Evolutionary conservation across 768 basidiomycete species (phyloP).

Genomic region (Phaeotremella fagi): DNA sequence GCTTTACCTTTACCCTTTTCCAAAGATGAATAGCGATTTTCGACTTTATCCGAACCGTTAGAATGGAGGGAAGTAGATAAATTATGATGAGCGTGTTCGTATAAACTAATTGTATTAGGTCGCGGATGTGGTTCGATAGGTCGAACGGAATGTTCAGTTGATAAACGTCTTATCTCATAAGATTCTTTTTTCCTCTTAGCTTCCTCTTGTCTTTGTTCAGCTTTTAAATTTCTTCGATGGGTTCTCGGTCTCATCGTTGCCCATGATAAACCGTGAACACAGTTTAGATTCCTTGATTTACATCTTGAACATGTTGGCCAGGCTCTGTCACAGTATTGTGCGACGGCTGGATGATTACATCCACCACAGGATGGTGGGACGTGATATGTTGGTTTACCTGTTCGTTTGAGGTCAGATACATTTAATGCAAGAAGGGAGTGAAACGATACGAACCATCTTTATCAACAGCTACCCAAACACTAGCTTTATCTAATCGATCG

Average conservation of each 20-base stretch:
- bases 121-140: no score
- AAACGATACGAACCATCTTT: constrained; percentile 22
- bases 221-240: constrained; percentile 19
- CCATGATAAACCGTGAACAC: constrained; percentile 9
- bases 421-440: not conserved
- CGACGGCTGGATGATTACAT: constrained; percentile 20
- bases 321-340: constrained; percentile 25
- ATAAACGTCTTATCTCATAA: not conserved
- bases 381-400: constrained; percentile 28
- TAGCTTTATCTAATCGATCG: constrained; percentile 19
- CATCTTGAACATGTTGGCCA: constrained; percentile 24
- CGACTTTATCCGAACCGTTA: not conserved
- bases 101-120: not conserved
- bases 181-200: not conserved
- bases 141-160: not conserved
- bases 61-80: not conserved
- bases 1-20: constrained; percentile 26
- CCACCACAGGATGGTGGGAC: constrained; percentile 28
- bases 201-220: constrained; percentile 4
- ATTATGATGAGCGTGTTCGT: not conserved
- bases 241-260: constrained; percentile 15
- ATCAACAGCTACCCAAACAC: constrained; percentile 34
- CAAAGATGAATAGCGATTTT: constrained; percentile 4
- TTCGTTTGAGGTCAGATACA: not conserved
- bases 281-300: not conserved